Base-by-base conservation (phyloP, 208 protist genomes). In the Wallacemonas sp. region DNA sequence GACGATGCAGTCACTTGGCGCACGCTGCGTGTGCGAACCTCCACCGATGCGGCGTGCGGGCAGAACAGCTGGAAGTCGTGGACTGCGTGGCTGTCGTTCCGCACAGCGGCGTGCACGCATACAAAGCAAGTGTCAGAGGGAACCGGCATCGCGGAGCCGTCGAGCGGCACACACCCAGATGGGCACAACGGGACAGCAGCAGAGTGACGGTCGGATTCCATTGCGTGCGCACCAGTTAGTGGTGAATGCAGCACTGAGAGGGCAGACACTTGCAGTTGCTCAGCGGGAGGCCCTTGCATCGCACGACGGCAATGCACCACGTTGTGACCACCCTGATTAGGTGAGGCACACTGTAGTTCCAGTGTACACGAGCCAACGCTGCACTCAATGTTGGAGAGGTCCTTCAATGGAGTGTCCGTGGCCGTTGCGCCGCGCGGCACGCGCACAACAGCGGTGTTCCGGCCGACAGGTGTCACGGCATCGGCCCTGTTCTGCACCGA, bases 1-100 rank as follows among this genome's bases (percentile, higher is more conserved):
- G 46, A 39, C 52, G 42, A 63, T 53, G 63, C 38, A 39, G 48
- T 26, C 33, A 70, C 63, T 52, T 79, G 63, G 45, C 38, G 30
- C 1, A 76, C 65, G 59, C 29, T 68, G 26, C 19, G 37, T 13
- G 36, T 30, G 4, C n/a, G 55, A 9, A 83, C 50, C 6, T 69
- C 45, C 2, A 83, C 26, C 19, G 60, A 66, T n/a, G 57, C 24
- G 21, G 72, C 66, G 27, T 66, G 59, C 5, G 60, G 45, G 2
- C 41, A 36, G 44, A 55, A 55, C 17, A 55, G 33, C 60, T 57
- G 50, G 17, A 41, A 57, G 50, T 57, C 50, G 19, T 19, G 50
- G 19, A 57, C 24, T 13, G 13, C 24, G 15, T 32, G 50, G 29
- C 50, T 57, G 5, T 57, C 50, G 30, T 57, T 57, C 8, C 50